phyloP scores from a whole-genome alignment of 2,329 filamentous ascomycete genomes.

The Hymenoscyphus fructigenus region DNA sequence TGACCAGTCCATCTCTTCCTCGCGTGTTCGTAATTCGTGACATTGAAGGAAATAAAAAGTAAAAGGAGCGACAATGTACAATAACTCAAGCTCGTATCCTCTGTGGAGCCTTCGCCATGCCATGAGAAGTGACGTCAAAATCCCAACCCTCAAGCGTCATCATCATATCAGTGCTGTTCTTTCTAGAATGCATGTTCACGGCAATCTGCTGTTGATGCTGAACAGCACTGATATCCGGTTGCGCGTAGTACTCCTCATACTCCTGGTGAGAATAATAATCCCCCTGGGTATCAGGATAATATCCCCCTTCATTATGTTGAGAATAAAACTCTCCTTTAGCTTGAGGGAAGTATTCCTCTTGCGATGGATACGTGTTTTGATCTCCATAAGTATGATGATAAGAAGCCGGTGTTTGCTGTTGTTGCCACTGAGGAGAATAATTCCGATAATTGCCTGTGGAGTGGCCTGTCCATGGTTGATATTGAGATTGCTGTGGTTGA shows the following conservation, averaged over 20 bases:
- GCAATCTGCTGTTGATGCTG: neutral
- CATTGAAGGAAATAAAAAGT: too few relatives aligned
- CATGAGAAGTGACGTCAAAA: neutral
- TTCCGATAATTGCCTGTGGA: slow-evolving; percentile 17
- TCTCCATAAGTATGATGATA: slow-evolving; percentile 30
- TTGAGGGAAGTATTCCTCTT: slow-evolving; percentile 21
- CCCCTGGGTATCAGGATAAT: neutral
- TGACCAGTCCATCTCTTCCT: too few relatives aligned
- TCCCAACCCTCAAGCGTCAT: neutral
- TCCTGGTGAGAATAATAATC: neutral
- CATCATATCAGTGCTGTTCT: neutral
- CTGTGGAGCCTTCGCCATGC: too few relatives aligned
- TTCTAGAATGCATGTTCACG: neutral
- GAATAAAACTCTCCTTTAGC: slow-evolving; percentile 10
- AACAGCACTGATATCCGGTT: neutral
- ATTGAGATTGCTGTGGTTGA: neutral
- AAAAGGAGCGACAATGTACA: too few relatives aligned
- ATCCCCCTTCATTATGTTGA: neutral
- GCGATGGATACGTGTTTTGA: neutral
- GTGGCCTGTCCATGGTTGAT: slow-evolving; percentile 9
- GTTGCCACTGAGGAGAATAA: slow-evolving; percentile 8
- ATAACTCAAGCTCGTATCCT: too few relatives aligned
- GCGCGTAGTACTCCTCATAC: neutral
- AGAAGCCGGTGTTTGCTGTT: neutral
- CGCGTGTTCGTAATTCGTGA: too few relatives aligned